These are phyloP conservation scores for Tricladium varicosporioides DNA, from an alignment of 2,329 filamentous ascomycete species.

Conservation along the genomic window DNA sequence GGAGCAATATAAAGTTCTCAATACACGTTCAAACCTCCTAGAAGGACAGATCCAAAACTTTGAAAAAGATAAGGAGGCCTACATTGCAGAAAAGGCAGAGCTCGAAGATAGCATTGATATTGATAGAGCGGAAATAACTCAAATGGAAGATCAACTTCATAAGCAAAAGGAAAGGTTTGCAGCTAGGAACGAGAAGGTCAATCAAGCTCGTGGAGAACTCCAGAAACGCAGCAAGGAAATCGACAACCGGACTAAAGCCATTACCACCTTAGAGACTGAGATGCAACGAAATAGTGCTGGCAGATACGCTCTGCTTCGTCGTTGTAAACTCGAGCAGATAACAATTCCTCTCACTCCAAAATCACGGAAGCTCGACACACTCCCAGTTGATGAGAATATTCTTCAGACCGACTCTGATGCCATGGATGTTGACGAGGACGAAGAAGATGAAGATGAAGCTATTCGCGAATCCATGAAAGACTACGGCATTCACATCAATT, in stretches of 20 bases:
- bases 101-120: conserved; percentile 72
- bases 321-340: conserved; percentile 92
- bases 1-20: conserved; percentile 53
- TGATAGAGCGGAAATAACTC: conserved; percentile 73
- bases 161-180: conserved; percentile 65
- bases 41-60: conserved; percentile 66
- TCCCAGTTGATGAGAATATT: conserved; percentile 84
- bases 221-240: conserved; percentile 83
- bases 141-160: conserved; percentile 69
- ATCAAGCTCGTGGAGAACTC: conserved; percentile 75
- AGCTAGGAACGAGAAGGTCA: conserved; percentile 71
- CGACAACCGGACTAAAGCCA: conserved; percentile 70
- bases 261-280: conserved; percentile 77
- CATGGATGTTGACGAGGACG: conserved; percentile 86
- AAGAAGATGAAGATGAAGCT: conserved; percentile 69
- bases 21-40: conserved; percentile 66
- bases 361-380: conserved; percentile 69
- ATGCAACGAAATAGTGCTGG: conserved; percentile 81
- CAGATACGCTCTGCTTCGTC: conserved; percentile 79
- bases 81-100: conserved; percentile 69
- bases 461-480: conserved; percentile 72
- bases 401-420: conserved; percentile 76
- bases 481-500: conserved; percentile 89
- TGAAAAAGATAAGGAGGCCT: conserved; percentile 64
- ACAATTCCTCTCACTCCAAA: conserved; percentile 74